Conservation (phyloP, 1,139 yeast species). For the Spathaspora sp. region DNA sequence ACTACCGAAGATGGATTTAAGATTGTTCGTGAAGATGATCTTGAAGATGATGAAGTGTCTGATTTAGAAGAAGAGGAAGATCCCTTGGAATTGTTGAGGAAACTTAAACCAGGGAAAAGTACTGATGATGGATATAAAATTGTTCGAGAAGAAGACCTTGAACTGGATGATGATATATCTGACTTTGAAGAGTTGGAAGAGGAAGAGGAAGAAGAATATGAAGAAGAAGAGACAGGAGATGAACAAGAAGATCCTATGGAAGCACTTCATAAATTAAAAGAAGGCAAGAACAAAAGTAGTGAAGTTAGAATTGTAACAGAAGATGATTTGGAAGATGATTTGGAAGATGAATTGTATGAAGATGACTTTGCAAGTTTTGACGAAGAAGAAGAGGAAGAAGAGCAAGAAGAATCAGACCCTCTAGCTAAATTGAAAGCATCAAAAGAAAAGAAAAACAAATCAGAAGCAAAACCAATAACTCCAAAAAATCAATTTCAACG, state of each 20-base stretch:
- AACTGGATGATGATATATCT: not conserved
- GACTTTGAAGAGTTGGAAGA: conserved; percentile 11
- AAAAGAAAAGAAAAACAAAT: conserved; percentile 28
- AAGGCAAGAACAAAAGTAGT: conserved; percentile 21
- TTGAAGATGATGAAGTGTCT: conserved; percentile 21
- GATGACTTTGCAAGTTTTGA: conserved; percentile 11
- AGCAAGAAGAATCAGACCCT: conserved; percentile 29
- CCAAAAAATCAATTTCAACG: conserved; percentile 47
- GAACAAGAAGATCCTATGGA: conserved; percentile 25
- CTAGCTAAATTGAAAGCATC: conserved; percentile 44
- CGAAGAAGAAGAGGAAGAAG: conserved; percentile 14
- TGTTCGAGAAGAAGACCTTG: conserved; percentile 24
- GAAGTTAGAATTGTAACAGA: conserved; percentile 24
- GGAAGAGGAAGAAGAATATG: conserved; percentile 16
- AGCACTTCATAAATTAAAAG: conserved; percentile 22
- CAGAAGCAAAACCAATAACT: conserved; percentile 18
- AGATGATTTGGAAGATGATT: conserved; percentile 22
- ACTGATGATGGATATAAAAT: conserved; percentile 14
- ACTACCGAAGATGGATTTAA: conserved; percentile 11
- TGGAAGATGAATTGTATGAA: conserved; percentile 19
- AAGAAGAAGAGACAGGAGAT: conserved; percentile 15
- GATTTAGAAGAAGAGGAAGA: conserved; percentile 22
- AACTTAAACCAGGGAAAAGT: conserved; percentile 1
- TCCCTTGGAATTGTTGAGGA: conserved; percentile 31
- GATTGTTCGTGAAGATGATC: conserved; percentile 30